phyloP scores from a whole-genome alignment of 139 green algal species.

The Pseudopediastrum boryanum region DNA sequence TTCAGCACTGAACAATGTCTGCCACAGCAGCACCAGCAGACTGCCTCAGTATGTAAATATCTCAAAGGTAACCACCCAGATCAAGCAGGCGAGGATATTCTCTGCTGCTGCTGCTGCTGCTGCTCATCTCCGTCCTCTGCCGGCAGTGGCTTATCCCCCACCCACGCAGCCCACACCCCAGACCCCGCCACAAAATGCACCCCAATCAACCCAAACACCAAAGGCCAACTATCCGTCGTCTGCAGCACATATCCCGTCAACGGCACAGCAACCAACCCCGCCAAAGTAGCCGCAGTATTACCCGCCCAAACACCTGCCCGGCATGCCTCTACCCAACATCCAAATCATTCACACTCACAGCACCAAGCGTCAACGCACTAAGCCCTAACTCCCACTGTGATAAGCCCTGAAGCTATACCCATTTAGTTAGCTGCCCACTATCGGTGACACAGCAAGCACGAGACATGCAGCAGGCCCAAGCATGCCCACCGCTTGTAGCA shows the following conservation, averaged over 20 bases:
- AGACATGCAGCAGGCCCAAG: slow-evolving; percentile 75
- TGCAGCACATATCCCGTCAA: slow-evolving; percentile 65
- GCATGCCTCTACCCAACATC: slow-evolving; percentile 79
- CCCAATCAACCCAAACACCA: slow-evolving; percentile 79
- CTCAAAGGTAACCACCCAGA: too few species aligned
- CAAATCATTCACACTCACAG: slow-evolving; percentile 74
- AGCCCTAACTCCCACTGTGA: slow-evolving; percentile 77
- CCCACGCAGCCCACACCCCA: slow-evolving; percentile 64
- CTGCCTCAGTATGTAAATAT: too few species aligned
- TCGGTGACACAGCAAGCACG: slow-evolving; percentile 61
- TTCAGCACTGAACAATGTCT: too few species aligned
- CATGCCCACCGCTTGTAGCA: slow-evolving; percentile 72
- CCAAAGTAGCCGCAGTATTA: slow-evolving; percentile 79
- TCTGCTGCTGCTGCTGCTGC: not conserved
- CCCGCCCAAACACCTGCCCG: slow-evolving; percentile 77
- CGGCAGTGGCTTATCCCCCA: slow-evolving; percentile 53
- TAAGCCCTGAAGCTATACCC: slow-evolving; percentile 61
- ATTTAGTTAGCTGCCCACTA: slow-evolving; percentile 44
- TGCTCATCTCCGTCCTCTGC: slow-evolving; percentile 44
- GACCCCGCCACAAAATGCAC: slow-evolving; percentile 70
- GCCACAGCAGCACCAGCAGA: too few species aligned
- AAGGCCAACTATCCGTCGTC: slow-evolving; percentile 56
- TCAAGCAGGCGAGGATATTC: too few species aligned
- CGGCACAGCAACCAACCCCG: slow-evolving; percentile 73
- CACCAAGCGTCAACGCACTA: slow-evolving; percentile 74